A percentile compares a stretch with the other conserved stretches of the same genome.
Conservation (phyloP, 2,329 filamentous ascomycete species). For the Exophiala aquamarina region DNA sequence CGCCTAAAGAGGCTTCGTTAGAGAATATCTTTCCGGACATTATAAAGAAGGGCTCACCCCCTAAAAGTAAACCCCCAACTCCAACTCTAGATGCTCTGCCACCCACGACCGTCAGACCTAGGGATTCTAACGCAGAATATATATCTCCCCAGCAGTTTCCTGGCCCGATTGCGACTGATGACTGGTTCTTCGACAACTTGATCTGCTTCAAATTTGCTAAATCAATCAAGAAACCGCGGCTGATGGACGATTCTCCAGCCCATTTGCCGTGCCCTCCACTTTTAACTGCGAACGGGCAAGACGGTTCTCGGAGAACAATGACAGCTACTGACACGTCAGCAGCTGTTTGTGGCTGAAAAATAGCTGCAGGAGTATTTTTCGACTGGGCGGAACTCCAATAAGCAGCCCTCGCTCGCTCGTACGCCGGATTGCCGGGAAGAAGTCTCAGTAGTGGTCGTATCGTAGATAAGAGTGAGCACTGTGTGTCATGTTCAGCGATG, state of each 20-base stretch:
- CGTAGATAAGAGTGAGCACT: no score
- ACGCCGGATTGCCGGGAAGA: no score
- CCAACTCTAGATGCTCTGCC: slow-evolving; percentile 37
- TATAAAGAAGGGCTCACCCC: slow-evolving; percentile 25
- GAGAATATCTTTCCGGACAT: background rate
- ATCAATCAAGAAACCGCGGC: slow-evolving; percentile 33
- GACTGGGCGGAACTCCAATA: no score
- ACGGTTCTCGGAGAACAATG: no score
- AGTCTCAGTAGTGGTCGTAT: no score
- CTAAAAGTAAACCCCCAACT: slow-evolving; percentile 36
- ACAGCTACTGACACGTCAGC: no score
- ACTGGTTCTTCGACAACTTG: slow-evolving; percentile 23
- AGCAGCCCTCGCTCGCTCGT: no score
- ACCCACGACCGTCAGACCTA: slow-evolving; percentile 31
- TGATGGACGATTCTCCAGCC: slow-evolving; percentile 34
- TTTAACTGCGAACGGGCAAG: slow-evolving; percentile 4
- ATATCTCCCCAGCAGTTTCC: slow-evolving; percentile 34
- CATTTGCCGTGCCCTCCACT: slow-evolving; percentile 15
- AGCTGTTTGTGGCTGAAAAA: no score
- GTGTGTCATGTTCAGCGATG: no score
- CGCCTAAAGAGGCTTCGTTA: slow-evolving; percentile 17
- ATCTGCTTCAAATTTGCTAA: slow-evolving; percentile 27
- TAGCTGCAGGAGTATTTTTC: no score
- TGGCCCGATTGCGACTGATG: slow-evolving; percentile 30
- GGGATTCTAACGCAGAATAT: slow-evolving; percentile 28